Evolutionary conservation across 1,139 yeast species (phyloP).

Genomic region (Yarrowia galli): DNA sequence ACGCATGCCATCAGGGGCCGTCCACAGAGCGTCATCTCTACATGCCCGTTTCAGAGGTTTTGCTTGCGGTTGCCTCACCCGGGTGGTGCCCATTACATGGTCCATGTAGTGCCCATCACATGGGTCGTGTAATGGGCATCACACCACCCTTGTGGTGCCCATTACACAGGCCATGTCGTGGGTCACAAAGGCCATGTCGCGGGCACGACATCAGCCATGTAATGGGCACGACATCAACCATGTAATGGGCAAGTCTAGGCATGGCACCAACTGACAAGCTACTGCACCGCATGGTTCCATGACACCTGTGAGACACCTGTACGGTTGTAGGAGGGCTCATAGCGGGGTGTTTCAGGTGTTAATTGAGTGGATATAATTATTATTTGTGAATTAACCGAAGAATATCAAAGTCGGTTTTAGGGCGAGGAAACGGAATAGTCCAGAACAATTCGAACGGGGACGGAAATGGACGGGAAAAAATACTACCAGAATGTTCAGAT

Average conservation of each 20-base stretch:
- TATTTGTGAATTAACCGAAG: too few species aligned
- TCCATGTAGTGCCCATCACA: not conserved
- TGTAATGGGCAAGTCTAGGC: too few species aligned
- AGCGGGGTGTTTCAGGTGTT: not conserved
- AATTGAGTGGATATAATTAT: too few species aligned
- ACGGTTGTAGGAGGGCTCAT: not conserved
- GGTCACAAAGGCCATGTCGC: not conserved
- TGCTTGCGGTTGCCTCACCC: too few species aligned
- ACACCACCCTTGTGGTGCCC: too few species aligned
- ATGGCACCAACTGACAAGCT: not conserved
- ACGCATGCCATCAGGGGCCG: too few species aligned
- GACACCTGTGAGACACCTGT: conserved; percentile 1
- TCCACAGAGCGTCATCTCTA: too few species aligned
- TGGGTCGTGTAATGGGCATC: not conserved
- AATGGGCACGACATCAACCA: too few species aligned
- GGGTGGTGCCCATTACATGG: not conserved
- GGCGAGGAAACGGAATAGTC: not conserved
- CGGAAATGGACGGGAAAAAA: too few species aligned
- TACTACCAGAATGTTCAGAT: too few species aligned
- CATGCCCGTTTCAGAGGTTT: not conserved
- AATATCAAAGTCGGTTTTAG: too few species aligned
- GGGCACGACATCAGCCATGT: not conserved
- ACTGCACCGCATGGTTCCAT: not conserved
- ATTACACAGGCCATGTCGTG: not conserved
- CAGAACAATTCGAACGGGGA: too few species aligned